phyloP scores from a whole-genome alignment of 805 yeast genomes.

The Saccharomycopsis malanga region DNA sequence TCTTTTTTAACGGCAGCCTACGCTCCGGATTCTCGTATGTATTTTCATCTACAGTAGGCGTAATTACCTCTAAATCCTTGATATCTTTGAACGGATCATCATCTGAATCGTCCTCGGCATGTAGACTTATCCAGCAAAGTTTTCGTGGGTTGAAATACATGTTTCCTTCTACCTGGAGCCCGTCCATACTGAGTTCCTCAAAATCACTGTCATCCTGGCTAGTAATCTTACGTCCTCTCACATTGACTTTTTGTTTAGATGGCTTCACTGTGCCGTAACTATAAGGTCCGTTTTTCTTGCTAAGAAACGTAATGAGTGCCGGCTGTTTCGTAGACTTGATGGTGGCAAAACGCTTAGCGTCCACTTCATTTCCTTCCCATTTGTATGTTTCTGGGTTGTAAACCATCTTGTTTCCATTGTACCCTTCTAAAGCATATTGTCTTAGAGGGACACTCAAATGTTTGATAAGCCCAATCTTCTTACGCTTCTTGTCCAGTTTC shows the following conservation, averaged over 20 bases:
- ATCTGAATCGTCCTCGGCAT: conserved; percentile 12
- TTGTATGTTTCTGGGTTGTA: conserved; percentile 18
- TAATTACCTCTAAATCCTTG: conserved; percentile 13
- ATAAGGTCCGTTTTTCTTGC: conserved; percentile 1
- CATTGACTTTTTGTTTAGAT: conserved; percentile 1
- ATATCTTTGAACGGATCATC: conserved; percentile 22
- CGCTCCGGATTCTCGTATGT: neutral
- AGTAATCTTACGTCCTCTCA: conserved; percentile 10
- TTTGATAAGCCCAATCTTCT: conserved; percentile 16
- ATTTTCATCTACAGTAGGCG: too few species aligned
- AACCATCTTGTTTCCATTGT: conserved; percentile 19
- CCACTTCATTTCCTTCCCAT: conserved; percentile 23
- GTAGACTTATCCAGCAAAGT: conserved; percentile 20
- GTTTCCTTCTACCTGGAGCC: conserved; percentile 22
- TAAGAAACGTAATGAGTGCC: conserved; percentile 17
- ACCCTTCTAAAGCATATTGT: conserved; percentile 16
- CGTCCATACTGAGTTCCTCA: conserved; percentile 20
- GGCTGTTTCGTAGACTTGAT: conserved; percentile 16
- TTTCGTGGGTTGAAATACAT: conserved; percentile 22
- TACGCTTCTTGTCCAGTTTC: neutral
- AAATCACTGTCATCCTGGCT: conserved; percentile 17
- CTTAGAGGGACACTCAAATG: conserved; percentile 11
- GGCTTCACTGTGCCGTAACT: conserved; percentile 13
- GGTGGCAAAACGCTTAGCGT: conserved; percentile 12
- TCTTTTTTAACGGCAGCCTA: neutral